A percentile compares a stretch with the other conserved stretches of the same genome.
Evolutionary conservation across 2,329 filamentous ascomycete genomes (phyloP).

Genomic region (Tothia fuscella): DNA sequence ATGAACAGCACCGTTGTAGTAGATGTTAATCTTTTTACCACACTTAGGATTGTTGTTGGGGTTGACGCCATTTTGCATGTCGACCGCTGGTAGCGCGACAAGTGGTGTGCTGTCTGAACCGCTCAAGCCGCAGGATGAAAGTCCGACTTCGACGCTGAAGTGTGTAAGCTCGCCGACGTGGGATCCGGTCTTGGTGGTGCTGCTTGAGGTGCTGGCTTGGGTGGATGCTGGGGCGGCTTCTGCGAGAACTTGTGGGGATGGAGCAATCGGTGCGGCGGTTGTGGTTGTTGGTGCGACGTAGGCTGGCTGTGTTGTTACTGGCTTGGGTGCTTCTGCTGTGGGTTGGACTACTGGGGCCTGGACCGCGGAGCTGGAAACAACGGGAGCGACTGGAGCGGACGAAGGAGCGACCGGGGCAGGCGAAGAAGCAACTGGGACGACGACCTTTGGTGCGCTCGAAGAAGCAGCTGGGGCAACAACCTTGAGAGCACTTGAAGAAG

Average conservation of each 20-base stretch:
- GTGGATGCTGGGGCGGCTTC: neutral
- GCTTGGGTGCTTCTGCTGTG: neutral
- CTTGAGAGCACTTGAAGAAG: neutral
- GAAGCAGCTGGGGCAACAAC: neutral
- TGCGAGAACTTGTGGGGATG: neutral
- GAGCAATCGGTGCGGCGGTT: neutral
- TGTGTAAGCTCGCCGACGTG: constrained; percentile 11
- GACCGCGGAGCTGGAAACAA: neutral
- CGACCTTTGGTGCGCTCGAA: constrained; percentile 5
- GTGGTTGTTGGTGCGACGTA: neutral
- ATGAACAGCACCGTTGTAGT: constrained; percentile 4
- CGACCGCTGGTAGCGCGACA: constrained; percentile 15
- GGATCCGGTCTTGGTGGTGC: neutral
- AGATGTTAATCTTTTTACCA: constrained; percentile 13
- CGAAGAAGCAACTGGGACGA: neutral
- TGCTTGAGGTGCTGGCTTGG: neutral
- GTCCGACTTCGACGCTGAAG: constrained; percentile 10
- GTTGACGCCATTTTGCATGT: constrained; percentile 16
- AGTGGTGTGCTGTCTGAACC: constrained; percentile 13
- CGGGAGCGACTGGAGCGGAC: neutral
- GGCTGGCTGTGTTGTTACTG: neutral
- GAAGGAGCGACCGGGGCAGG: constrained; percentile 1
- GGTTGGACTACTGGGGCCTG: neutral
- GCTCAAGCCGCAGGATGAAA: constrained; percentile 9
- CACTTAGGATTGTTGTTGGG: constrained; percentile 20